Evolutionary conservation across 805 yeast species (phyloP).

Genomic region (Candida arabinofermentans): DNA sequence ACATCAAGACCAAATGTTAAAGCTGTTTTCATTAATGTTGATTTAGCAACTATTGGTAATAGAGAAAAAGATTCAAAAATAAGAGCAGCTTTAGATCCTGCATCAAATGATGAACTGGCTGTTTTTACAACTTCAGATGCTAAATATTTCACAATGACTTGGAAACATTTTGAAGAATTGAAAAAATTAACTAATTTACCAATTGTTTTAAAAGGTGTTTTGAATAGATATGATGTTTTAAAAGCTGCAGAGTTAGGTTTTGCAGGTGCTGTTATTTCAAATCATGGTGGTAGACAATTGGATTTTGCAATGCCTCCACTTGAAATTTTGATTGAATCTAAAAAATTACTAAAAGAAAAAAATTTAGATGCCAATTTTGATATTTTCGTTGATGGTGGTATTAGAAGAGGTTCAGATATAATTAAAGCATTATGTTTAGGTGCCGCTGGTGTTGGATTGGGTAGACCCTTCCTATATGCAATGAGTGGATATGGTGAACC

Average conservation of each 20-base stretch:
- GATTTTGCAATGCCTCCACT: constrained; percentile 60
- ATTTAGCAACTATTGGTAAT: constrained; percentile 82
- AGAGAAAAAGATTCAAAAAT: constrained; percentile 81
- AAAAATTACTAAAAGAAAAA: constrained; percentile 38
- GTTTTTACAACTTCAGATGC: constrained; percentile 7
- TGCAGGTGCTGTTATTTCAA: constrained; percentile 61
- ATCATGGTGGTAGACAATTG: constrained; percentile 72
- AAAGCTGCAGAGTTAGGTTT: constrained; percentile 54
- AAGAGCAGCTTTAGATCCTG: constrained; percentile 51
- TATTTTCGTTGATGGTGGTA: constrained; percentile 41
- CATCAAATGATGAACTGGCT: constrained; percentile 8
- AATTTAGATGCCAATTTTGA: constrained; percentile 38
- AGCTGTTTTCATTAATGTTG: constrained; percentile 80
- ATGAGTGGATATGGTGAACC: constrained; percentile 76
- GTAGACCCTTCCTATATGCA: constrained; percentile 74
- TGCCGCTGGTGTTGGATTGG: constrained; percentile 56
- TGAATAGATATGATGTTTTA: constrained; percentile 59
- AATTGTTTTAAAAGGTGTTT: constrained; percentile 56
- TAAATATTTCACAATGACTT: constrained; percentile 33
- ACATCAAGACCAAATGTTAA: constrained; percentile 50
- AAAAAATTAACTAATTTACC: constrained; percentile 42
- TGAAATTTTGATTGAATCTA: constrained; percentile 54
- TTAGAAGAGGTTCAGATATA: constrained; percentile 40
- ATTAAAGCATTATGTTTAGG: constrained; percentile 41
- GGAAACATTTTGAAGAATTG: constrained; percentile 57